Evolutionary conservation across 345 rosid genomes (phyloP), one percentile per base, ranked within the genome.

Genomic region (Eucalyptus marginata): DNA sequence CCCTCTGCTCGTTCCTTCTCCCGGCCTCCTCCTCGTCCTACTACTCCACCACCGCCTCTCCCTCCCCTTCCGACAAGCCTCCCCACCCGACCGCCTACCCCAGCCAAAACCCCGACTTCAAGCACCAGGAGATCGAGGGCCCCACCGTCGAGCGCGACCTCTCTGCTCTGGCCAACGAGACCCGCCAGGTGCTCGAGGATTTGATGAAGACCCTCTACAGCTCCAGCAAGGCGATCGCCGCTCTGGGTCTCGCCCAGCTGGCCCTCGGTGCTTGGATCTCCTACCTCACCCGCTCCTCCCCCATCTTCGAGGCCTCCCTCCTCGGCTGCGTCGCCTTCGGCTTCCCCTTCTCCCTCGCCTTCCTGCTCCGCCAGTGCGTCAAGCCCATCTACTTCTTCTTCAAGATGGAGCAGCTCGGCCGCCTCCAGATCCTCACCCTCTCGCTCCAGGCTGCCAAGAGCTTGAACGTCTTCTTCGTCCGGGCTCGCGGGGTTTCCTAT

Each of bases 111-210:
- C 92, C 94, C 8, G 91, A 94, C 86, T 94, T 95, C 94, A 95
- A 97, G 93, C 98, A 96, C 93, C 99, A 96, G 87, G 99, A 98
- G 91, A 96, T 98, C 90, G 98, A 96, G 89, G 99, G 99, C 3
- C 98, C 98, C 4, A 98, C 99, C 1, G 98, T 95, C 36, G 99
- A 97, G 64, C 94, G 99, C 12, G 98, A 98, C 90, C 87, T 94
- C 76, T 97, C 99, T 10, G 91, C 95, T 18, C 84, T 97, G 87
- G 99, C 95, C 24, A 94, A 94, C 44, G 99, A 97, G 94, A 98
- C 98, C 43, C 93, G 99, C 87, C 89, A 92, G 31, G 97, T 94
- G 18, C 93, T 96, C 31, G 97, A 95, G 76, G 86, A 68, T 89
- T 94, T 94, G 97, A 95, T 97, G 96, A 96, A 93, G 97, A 96